Evolutionary conservation across 2,329 filamentous ascomycete genomes (phyloP), one percentile per base, ranked within the genome.

Genomic region (Penicillium sp.): DNA sequence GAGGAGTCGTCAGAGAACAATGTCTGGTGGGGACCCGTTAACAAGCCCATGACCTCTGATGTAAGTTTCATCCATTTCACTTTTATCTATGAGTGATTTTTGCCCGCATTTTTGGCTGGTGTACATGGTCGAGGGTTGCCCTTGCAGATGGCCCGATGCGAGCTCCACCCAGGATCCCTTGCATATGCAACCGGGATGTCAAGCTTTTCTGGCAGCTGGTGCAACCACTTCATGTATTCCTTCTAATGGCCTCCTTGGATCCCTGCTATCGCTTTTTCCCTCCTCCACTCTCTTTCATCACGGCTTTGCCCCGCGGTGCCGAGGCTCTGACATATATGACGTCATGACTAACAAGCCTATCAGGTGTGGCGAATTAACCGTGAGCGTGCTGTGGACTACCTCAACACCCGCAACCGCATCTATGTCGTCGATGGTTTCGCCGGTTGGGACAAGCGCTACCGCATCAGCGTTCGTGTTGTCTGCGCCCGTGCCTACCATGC

Each of bases 351-450:
- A 65, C 47, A 27, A 18, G 3, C 25, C 20, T 48, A 15, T 20
- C 64, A 98, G 93, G 92, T 97, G 73, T 98, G 93, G 93, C 89
- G 90, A 69, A 98, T 98, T 79, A 98, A 98, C 84, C 86, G 93
- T 65, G 93, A 98, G 75, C 91, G 93, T 79, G 93, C 93, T 54
- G 84, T 98, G 72, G 93, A 98, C 78, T 98, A 98, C 79, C 85
- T 98, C 65, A 98, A 98, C 83, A 98, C 93, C 59, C 84, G 93
- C 67, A 95, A 95, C 73, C 89, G 93, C 69, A 97, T 98, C 78
- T 98, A 98, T 75, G 93, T 98, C 60, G 81, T 98, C 60, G 93
- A 98, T 72, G 93, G 93, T 59, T 98, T 86, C 71, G 93, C 93
- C 61, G 93, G 93, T 72, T 98, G 93, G 93, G 93, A 98, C 66